Base-by-base conservation (phyloP, 2,329 filamentous ascomycete species). In the Colletotrichum eleusines region DNA sequence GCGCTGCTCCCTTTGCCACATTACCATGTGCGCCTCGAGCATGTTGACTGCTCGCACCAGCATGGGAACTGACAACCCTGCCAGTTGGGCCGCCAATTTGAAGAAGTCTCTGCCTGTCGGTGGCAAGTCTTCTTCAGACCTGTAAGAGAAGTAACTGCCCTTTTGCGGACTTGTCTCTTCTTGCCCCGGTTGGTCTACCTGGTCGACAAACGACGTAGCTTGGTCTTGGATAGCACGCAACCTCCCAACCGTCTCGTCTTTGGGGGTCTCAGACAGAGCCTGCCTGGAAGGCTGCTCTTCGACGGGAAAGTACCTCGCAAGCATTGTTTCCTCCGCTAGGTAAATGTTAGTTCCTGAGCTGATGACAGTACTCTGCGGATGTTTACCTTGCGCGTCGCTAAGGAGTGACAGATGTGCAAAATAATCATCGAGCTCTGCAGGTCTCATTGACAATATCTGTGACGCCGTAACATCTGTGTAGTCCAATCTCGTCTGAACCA, bases 371-470 rank as follows among this genome's bases (percentile, higher is more conserved):
- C 77, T 6, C 77, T 73, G 16, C 5, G 61, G 75, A 77, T 80
- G 66, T 77, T 72, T 65, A 83, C 82, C 79, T 58, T 72, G 78
- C 40, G 74, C 75, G 46, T 81, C 80, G 46, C 78, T 73, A 1
- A 79, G 75, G 26, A 78, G 78, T 18, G 77, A 71, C 16, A 83
- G 71, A 23, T 81, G 76, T 35, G 77, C 85, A 79, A 94, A 85
- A 76, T 94, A 94, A 38, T 88, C 83, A 74, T 93, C 89, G 51
- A 94, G 80, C 66, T 92, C 86, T 28, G 85, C 81, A 6, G 84
- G 81, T 3, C 82, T 84, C 88, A 95, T 90, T 1, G 82, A 78
- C 50, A 90, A 85, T 11, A 93, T 86, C 74, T 94, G 87, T 5
- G 83, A 81, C 66, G 92, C 90, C 7, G 84, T 87, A 28, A 92